A percentile compares a stretch with the other conserved stretches of the same genome.
These are phyloP conservation scores for Starmerella vaccinii DNA, from an alignment of 805 yeast genomes.

Conservation along the genomic window DNA sequence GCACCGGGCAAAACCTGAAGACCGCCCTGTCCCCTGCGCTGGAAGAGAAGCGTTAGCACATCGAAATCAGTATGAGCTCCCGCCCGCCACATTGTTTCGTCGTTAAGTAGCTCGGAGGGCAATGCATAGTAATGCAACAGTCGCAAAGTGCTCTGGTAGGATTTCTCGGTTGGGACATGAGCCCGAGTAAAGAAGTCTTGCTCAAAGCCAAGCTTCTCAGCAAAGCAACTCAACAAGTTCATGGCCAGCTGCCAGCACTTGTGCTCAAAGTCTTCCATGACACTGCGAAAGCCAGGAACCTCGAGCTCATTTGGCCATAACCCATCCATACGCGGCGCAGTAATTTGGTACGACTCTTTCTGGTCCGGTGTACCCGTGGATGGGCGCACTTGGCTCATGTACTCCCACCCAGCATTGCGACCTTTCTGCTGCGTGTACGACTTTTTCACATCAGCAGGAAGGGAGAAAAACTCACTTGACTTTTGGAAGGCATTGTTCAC, in stretches of 20 bases:
- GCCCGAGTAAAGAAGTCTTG: slow-evolving; percentile 9
- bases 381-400: slow-evolving; percentile 17
- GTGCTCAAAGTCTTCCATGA: slow-evolving; percentile 8
- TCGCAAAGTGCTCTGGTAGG: slow-evolving; percentile 19
- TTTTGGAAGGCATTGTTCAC: slow-evolving; percentile 12
- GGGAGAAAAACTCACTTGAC: slow-evolving; percentile 13
- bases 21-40: slow-evolving; percentile 20
- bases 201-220: slow-evolving; percentile 11
- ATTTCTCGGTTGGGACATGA: slow-evolving; percentile 6
- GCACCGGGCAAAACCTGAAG: slow-evolving; percentile 19
- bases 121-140: slow-evolving; percentile 16
- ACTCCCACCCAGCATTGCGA: slow-evolving; percentile 19
- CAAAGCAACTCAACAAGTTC: slow-evolving; percentile 14
- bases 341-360: slow-evolving; percentile 20
- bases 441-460: slow-evolving; percentile 10
- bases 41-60: slow-evolving; percentile 15
- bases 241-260: slow-evolving; percentile 12
- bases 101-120: slow-evolving; percentile 8
- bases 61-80: slow-evolving; percentile 21
- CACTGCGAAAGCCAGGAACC: slow-evolving; percentile 6
- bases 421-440: slow-evolving; percentile 2
- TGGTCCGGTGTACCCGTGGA: slow-evolving; percentile 19
- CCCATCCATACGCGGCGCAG: slow-evolving; percentile 16
- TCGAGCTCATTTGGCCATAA: slow-evolving; percentile 13
- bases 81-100: slow-evolving; percentile 16